A percentile compares a stretch with the other conserved stretches of the same genome.
Evolutionary conservation across 116 monocot species (phyloP).

Genomic region (Trichopus zeylanicus): DNA sequence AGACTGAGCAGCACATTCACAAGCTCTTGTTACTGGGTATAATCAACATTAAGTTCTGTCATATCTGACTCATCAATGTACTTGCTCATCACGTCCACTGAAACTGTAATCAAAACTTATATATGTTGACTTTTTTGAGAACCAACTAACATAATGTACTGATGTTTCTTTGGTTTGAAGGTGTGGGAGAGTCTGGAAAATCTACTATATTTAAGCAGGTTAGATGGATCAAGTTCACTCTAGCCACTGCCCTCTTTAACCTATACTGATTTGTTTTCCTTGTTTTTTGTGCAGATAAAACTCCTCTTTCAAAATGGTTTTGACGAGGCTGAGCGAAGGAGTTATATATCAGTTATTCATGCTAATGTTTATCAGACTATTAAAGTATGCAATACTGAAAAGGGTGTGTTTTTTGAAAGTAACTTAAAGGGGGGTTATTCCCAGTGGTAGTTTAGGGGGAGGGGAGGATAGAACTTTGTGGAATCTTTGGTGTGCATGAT

Average conservation of each 20-base stretch:
- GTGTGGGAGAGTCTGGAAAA: constrained; percentile 96
- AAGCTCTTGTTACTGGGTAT: constrained; percentile 84
- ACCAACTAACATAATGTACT: background rate
- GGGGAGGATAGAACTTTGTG: no score
- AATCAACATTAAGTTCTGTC: no score
- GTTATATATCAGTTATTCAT: constrained; percentile 81
- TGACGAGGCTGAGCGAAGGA: constrained; percentile 79
- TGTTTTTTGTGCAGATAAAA: constrained; percentile 57
- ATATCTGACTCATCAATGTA: no score
- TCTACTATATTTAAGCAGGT: constrained; percentile 99
- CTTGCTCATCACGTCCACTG: no score
- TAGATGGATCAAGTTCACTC: background rate
- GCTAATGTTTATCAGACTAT: constrained; percentile 97
- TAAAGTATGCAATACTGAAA: constrained; percentile 88
- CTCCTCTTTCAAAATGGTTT: constrained; percentile 94
- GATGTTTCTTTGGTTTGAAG: constrained; percentile 19
- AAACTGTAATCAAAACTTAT: no score
- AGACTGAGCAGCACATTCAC: constrained; percentile 87
- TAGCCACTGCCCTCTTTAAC: background rate
- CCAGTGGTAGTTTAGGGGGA: no score
- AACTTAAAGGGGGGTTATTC: constrained; percentile 8
- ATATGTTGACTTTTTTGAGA: no score
- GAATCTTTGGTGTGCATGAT: no score
- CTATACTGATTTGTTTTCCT: constrained; percentile 1
- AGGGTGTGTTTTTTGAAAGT: constrained; percentile 70